Base-by-base conservation (phyloP, 1,139 yeast genomes). In the Petasospora rhodanensis region DNA sequence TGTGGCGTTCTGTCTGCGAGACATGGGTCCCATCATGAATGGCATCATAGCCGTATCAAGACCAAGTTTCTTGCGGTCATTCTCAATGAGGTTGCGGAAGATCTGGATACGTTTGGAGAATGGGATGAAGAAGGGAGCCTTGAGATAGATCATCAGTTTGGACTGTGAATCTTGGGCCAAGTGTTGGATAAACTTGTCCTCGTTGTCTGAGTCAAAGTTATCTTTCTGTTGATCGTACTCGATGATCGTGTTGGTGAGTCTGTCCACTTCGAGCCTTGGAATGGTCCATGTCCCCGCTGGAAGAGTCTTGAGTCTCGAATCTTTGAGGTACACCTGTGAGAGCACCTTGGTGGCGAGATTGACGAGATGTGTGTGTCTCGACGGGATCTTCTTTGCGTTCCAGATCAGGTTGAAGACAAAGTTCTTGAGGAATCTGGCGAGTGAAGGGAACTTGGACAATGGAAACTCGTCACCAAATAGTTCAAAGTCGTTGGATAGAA, bases 81-180 rank as follows among this genome's bases (percentile, higher is more conserved):
- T 44, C 7, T 66, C 71, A 28, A 84, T 72, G 34, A 84, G 62
- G n/a, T 62, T 57, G 42, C 80, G 86, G 51, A 91, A 84, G 1
- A 85, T 66, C 35, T 67, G 68, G 1, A 86, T 95, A 33, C 98
- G 66, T 24, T 74, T 72, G 17, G 71, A 68, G 54, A 91, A 91
- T 0, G 85, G 76, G 14, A 89, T 66, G 58, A 86, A 80, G 52
- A 83, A 89, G 2, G 98, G 96, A 3, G 79, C 63, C 34, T 74
- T 70, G 3, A 73, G 66, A 25, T 85, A 65, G 1, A 87, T 62
- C 33, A 76, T 72, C 28, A 73, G 36, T 35, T 55, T 61, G 5
- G 56, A 40, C 14, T 42, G 39, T 10, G 30, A 18, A 7, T 43
- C 40, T 2, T 33, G 13, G 16, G 34, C 25, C 13, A 40, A 24